Percentiles rank a stretch among this genome's conserved stretches.
Conservation (phyloP, 2,329 filamentous ascomycete species). For the Acarospora socialis region DNA sequence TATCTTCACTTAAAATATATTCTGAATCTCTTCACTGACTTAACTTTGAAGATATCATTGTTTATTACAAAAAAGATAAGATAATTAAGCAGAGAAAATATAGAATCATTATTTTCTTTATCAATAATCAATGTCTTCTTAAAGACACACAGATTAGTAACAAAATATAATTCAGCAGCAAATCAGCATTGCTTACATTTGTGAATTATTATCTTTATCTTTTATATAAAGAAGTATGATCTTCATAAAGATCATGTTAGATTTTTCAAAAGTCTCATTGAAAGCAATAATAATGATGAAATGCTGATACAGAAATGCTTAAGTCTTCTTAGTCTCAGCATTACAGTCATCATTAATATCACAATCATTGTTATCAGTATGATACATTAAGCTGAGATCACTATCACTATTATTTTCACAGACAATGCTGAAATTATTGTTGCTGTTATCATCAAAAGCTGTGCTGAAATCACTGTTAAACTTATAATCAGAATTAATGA, state of each 20-base stretch:
- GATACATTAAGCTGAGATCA: neutral
- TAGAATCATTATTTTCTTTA: conserved; percentile 3
- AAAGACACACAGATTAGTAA: no score
- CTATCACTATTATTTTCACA: no score
- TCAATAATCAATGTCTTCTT: neutral
- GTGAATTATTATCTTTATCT: conserved; percentile 1
- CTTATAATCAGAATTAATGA: conserved; percentile 1
- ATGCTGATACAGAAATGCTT: neutral
- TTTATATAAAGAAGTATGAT: conserved; percentile 1
- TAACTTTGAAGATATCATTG: conserved; percentile 1
- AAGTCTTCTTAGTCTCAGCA: neutral
- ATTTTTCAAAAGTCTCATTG: neutral
- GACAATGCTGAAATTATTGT: no score
- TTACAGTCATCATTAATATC: neutral
- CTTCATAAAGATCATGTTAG: neutral
- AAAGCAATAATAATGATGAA: neutral
- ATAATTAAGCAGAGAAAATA: conserved; percentile 1
- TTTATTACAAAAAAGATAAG: neutral
- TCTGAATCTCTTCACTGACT: neutral
- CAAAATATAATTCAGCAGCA: neutral
- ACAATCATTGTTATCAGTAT: neutral
- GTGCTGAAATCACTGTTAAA: conserved; percentile 3
- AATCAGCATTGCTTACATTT: conserved; percentile 3
- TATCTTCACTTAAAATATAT: conserved; percentile 1
- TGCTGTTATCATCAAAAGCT: conserved; percentile 1